A percentile compares a stretch with the other conserved stretches of the same genome.
These are phyloP conservation scores for Chaetomium tenue DNA, from an alignment of 495 filamentous ascomycete species.

Conservation along the genomic window DNA sequence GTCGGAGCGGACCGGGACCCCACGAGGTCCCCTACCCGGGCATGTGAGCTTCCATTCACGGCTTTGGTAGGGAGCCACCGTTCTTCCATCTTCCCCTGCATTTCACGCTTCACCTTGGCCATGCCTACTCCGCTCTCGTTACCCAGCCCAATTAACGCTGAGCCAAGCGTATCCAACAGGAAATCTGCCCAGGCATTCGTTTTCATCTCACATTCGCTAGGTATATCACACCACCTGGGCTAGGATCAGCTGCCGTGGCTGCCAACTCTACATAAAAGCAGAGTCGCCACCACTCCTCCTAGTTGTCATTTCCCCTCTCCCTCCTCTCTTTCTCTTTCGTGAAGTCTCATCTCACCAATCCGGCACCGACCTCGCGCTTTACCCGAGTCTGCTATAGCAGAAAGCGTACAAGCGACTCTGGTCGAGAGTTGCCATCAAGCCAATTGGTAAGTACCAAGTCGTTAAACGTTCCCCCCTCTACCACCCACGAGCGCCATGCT, in stretches of 20 bases:
- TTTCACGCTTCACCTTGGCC: conserved; percentile 18
- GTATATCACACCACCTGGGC: background rate
- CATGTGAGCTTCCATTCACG: conserved; percentile 14
- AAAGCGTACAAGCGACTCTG: conserved; percentile 23
- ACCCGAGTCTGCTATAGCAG: conserved; percentile 17
- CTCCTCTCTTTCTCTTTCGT: conserved; percentile 28
- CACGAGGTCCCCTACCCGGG: background rate
- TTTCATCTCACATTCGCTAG: conserved; percentile 18
- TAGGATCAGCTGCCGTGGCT: conserved; percentile 9
- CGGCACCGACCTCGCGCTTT: conserved; percentile 21
- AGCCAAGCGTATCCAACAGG: conserved; percentile 27
- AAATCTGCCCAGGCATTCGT: background rate
- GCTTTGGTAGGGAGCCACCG: conserved; percentile 17
- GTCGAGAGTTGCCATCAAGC: conserved; percentile 20
- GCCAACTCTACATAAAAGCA: conserved; percentile 26
- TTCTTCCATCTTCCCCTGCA: conserved; percentile 22
- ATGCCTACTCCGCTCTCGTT: conserved; percentile 28
- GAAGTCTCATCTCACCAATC: conserved; percentile 25
- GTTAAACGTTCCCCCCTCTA: background rate
- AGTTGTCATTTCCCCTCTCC: conserved; percentile 16
- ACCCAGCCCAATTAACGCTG: conserved; percentile 29
- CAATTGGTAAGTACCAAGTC: conserved; percentile 32
- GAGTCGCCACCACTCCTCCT: conserved; percentile 27
- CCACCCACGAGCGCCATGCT: background rate
- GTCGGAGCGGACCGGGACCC: background rate